phyloP scores from a whole-genome alignment of 306 rosid species.

The Sechiopsis laciniata region DNA sequence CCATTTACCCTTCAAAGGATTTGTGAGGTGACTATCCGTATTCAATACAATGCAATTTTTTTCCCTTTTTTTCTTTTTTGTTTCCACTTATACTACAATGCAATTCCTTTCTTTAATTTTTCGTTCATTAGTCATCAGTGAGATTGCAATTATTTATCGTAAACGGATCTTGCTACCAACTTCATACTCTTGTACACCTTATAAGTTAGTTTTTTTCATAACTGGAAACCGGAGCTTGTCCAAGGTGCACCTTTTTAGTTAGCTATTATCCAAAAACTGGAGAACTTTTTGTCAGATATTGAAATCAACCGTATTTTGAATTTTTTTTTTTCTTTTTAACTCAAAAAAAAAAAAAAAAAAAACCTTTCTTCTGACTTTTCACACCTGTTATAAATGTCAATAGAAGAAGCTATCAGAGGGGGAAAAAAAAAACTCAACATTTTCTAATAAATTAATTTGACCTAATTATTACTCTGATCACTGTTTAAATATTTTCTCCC shows the following conservation, averaged over 20 bases:
- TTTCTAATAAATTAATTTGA: background rate
- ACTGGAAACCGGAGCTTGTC: too few species aligned
- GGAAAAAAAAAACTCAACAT: too few species aligned
- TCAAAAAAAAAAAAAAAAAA: too few species aligned
- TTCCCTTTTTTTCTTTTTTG: background rate
- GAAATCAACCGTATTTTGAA: background rate
- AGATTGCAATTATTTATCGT: background rate
- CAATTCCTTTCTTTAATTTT: background rate
- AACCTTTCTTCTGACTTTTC: background rate
- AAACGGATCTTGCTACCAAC: background rate
- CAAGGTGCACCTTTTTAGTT: background rate
- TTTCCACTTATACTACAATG: background rate
- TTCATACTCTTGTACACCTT: background rate
- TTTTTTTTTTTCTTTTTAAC: background rate
- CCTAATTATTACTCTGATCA: background rate
- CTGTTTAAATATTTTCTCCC: background rate
- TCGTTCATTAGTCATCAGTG: background rate
- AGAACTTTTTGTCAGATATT: background rate
- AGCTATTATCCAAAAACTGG: background rate
- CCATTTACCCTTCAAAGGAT: slow-evolving; percentile 94
- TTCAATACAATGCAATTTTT: background rate
- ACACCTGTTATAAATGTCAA: background rate
- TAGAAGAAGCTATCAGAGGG: too few species aligned
- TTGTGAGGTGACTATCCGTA: slow-evolving; percentile 53
- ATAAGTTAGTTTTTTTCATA: background rate